Conservation (phyloP, 169 alveolate species). For the Plasmodium knowlesi region DNA sequence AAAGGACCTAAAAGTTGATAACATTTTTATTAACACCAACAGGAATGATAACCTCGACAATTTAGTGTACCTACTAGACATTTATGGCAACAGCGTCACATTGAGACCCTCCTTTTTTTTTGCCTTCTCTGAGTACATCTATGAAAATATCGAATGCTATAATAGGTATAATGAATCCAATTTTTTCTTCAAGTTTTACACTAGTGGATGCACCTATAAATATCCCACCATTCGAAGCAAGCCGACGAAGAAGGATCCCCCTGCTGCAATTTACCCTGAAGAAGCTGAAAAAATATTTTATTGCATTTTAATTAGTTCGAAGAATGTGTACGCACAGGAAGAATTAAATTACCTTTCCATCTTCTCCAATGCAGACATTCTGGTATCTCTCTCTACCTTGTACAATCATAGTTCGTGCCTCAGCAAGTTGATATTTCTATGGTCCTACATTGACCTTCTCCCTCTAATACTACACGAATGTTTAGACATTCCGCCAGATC, state of each 20-base stretch:
- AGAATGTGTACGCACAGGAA: conserved; percentile 52
- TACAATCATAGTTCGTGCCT: conserved; percentile 11
- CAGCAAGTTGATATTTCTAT: conserved; percentile 34
- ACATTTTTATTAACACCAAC: conserved; percentile 55
- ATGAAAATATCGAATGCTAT: conserved; percentile 37
- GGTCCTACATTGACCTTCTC: conserved; percentile 67
- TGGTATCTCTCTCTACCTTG: conserved; percentile 51
- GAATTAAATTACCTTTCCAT: conserved; percentile 65
- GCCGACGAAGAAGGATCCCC: conserved; percentile 26
- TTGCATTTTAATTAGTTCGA: conserved; percentile 40
- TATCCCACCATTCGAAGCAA: conserved; percentile 13
- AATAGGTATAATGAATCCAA: conserved; percentile 44
- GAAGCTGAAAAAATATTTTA: conserved; percentile 67
- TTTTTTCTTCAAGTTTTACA: conserved; percentile 42
- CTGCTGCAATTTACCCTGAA: conserved; percentile 31
- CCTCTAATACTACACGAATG: conserved; percentile 62
- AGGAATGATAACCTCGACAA: conserved; percentile 5
- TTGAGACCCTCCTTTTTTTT: conserved; percentile 48
- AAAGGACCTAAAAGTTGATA: conserved; percentile 39
- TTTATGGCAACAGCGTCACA: conserved; percentile 51
- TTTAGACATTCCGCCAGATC: conserved; percentile 28
- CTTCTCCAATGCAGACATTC: conserved; percentile 61
- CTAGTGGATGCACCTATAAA: conserved; percentile 65
- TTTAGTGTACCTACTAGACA: conserved; percentile 55
- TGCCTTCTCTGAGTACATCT: conserved; percentile 58